Evolutionary conservation across 225 moss, liverwort and hornwort species (phyloP), one percentile per base, ranked within the genome.

Genomic region (Polytrichum commune): DNA sequence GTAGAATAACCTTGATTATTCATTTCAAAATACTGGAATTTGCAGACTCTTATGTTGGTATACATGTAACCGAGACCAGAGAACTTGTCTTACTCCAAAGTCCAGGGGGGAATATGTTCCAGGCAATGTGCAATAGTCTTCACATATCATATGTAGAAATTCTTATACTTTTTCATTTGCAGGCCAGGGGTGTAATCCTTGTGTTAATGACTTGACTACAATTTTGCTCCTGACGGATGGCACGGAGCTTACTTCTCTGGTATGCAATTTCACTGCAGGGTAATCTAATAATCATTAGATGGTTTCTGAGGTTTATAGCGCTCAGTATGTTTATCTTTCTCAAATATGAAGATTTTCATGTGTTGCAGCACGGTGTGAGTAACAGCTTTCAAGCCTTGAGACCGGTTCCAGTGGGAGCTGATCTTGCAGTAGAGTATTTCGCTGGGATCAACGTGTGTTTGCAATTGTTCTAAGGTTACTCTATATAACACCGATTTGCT

Each of bases 181-280:
- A 98, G 98, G 98, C 27, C 98, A 94, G 82, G 98, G 98, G 65
- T 93, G 98, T 46, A 98, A 98, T 85, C 98, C 98, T 8, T 90
- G 82, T 73, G 8, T 84, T 4, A 92, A 90, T 73, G 98, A 98
- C 77, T 90, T 95, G 74, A 98, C 98, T 72, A 93, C 95, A 38
- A 95, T 98, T 73, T 88, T 95, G 80, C 88, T 98, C 53, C 86
- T 98, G 57, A 98, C 98, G 25, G 98, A 98, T 87, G 98, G 98
- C 75, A 98, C 98, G n/a, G 98, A 98, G 74, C 86, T 98, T 22
- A 98, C 98, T n/a, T 90, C 97, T 79, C 69, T 98, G 90, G 95
- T 95, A 89, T 72, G 79, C 54, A 62, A 63, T 26, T 63, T 74
- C 5, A 5, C 18, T 20, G 20, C 16, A 55, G 30, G 30, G 30